phyloP scores from a whole-genome alignment of 108 stramenopile genomes.

The Schizochytrium sp. region DNA sequence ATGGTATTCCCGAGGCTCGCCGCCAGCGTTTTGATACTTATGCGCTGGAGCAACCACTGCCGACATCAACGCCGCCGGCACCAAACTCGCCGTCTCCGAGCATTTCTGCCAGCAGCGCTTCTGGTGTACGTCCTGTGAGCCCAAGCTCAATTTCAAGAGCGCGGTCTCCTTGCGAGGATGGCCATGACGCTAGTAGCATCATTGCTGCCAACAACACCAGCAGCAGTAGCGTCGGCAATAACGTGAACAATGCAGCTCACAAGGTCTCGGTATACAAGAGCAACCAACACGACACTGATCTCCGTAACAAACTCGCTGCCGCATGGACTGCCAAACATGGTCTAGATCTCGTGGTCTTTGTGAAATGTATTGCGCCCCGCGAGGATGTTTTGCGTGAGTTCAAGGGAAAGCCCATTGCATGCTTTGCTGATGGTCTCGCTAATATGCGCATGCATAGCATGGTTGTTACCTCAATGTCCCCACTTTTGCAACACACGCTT shows the following conservation, averaged over 20 bases:
- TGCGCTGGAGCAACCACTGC: constrained; percentile 12
- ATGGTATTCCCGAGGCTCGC: constrained; percentile 38
- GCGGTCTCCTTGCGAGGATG: neutral
- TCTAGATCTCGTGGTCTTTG: constrained; percentile 38
- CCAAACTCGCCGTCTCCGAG: neutral
- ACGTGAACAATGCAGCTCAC: neutral
- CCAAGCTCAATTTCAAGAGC: neutral
- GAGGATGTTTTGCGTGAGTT: constrained; percentile 44
- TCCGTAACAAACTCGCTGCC: constrained; percentile 8
- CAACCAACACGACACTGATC: constrained; percentile 56
- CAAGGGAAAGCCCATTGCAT: constrained; percentile 48
- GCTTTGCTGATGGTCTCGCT: constrained; percentile 46
- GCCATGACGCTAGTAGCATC: neutral
- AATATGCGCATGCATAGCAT: constrained; percentile 54
- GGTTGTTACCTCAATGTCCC: constrained; percentile 31
- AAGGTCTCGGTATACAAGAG: neutral
- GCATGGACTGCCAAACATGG: neutral
- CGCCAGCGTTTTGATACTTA: constrained; percentile 31
- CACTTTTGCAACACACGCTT: constrained; percentile 24
- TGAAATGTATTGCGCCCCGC: neutral
- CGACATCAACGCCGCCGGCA: neutral
- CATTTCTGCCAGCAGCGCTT: neutral
- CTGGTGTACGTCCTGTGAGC: neutral
- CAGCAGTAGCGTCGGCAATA: neutral
- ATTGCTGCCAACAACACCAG: neutral